These are phyloP conservation scores for Arthroderma sp. DNA, from an alignment of 2,329 filamentous ascomycete genomes.

Conservation along the genomic window DNA sequence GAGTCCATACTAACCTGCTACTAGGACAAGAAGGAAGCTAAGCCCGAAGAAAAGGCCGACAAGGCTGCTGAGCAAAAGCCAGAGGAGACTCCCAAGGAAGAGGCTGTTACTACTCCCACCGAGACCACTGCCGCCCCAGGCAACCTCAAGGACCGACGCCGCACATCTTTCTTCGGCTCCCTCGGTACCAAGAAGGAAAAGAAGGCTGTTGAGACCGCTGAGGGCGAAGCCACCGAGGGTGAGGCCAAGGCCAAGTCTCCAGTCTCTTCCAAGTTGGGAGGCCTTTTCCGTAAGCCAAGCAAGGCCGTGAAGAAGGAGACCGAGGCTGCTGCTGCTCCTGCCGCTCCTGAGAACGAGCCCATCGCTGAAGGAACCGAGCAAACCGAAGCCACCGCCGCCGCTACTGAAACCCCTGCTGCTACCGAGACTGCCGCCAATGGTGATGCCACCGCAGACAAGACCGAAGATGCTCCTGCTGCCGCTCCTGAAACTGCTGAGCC, in stretches of 20 bases:
- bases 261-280: conserved; percentile 28
- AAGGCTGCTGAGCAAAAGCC: conserved; percentile 12
- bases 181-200: conserved; percentile 40
- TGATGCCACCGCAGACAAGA: conserved; percentile 13
- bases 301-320: conserved; percentile 34
- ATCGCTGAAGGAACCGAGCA: conserved; percentile 19
- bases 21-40: conserved; percentile 14
- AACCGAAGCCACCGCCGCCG: conserved; percentile 10
- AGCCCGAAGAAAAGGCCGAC: conserved; percentile 18
- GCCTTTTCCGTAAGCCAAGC: conserved; percentile 37
- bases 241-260: conserved; percentile 27
- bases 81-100: conserved; percentile 12
- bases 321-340: conserved; percentile 18
- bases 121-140: conserved; percentile 15
- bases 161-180: conserved; percentile 42
- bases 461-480: conserved; percentile 13
- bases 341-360: conserved; percentile 14
- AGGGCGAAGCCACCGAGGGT: conserved; percentile 34
- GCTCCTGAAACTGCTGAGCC: conserved; percentile 23
- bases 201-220: conserved; percentile 36
- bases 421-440: conserved; percentile 16
- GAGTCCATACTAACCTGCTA: conserved; percentile 4
- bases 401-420: conserved; percentile 15
- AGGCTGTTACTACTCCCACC: conserved; percentile 9
- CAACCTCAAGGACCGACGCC: conserved; percentile 35